These are phyloP conservation scores for Hyaloscypha hepaticicola DNA, from an alignment of 495 filamentous ascomycete species.

Conservation along the genomic window DNA sequence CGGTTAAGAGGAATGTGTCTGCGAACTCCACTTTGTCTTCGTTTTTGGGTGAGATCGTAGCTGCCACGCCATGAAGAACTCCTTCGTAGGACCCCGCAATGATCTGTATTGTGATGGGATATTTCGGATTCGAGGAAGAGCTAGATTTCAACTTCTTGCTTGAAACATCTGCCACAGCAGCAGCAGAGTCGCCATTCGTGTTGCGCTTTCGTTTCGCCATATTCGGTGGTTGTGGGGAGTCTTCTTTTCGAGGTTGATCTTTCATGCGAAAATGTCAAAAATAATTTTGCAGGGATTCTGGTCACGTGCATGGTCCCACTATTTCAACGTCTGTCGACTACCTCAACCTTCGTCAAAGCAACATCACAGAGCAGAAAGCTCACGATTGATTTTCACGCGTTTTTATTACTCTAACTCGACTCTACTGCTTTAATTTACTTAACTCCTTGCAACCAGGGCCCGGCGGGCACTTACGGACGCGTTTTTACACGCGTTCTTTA, in stretches of 20 bases:
- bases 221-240: conserved; percentile 7
- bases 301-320: not conserved
- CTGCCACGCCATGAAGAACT: conserved; percentile 87
- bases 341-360: not conserved
- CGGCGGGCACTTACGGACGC: too few species aligned
- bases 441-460: too few species aligned
- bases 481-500: too few species aligned
- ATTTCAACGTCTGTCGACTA: not conserved
- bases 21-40: conserved; percentile 62
- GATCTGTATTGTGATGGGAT: conserved; percentile 70
- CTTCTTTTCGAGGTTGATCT: not conserved
- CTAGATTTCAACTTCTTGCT: conserved; percentile 45
- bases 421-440: too few species aligned
- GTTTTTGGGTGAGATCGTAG: conserved; percentile 53
- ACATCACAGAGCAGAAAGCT: too few species aligned
- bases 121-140: conserved; percentile 22
- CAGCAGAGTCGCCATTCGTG: conserved; percentile 23
- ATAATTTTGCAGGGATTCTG: conserved; percentile 4
- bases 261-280: not conserved
- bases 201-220: conserved; percentile 80
- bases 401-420: too few species aligned
- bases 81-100: conserved; percentile 94
- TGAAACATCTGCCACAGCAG: conserved; percentile 22
- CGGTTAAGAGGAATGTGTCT: conserved; percentile 94
- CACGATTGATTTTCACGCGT: too few species aligned